Conservation (phyloP, 2,329 filamentous ascomycete species). For the Arthrobotrys pseudoclavata region DNA sequence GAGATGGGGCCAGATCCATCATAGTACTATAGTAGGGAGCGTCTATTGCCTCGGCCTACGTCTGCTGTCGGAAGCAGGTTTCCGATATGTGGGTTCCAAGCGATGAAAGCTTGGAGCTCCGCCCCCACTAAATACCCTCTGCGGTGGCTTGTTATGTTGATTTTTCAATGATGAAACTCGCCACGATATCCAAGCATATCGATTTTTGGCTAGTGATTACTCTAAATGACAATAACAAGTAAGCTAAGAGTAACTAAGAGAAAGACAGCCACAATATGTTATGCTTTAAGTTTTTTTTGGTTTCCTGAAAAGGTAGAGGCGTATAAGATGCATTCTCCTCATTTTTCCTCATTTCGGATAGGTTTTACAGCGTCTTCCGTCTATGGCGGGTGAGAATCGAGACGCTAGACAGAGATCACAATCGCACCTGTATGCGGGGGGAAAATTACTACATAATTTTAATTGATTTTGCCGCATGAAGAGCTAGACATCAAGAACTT, state of each 20-base stretch:
- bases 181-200: background rate
- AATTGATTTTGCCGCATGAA: background rate
- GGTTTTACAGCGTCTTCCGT: background rate
- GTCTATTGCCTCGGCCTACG: background rate
- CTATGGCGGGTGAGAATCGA: slow-evolving; percentile 10
- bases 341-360: slow-evolving; percentile 1
- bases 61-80: background rate
- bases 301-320: background rate
- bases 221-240: background rate
- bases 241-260: background rate
- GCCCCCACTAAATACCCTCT: slow-evolving; percentile 1
- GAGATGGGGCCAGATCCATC: background rate
- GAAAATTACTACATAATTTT: background rate
- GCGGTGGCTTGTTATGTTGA: slow-evolving; percentile 10
- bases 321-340: background rate
- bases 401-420: background rate
- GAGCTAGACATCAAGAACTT: background rate
- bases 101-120: slow-evolving; percentile 1
- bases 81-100: slow-evolving; percentile 5
- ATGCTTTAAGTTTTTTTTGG: background rate
- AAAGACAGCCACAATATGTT: background rate
- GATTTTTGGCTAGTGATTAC: background rate
- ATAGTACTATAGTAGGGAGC: background rate
- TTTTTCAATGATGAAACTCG: background rate
- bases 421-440: background rate